Conservation (phyloP, 116 monocot genomes). For the Iris pallida region DNA sequence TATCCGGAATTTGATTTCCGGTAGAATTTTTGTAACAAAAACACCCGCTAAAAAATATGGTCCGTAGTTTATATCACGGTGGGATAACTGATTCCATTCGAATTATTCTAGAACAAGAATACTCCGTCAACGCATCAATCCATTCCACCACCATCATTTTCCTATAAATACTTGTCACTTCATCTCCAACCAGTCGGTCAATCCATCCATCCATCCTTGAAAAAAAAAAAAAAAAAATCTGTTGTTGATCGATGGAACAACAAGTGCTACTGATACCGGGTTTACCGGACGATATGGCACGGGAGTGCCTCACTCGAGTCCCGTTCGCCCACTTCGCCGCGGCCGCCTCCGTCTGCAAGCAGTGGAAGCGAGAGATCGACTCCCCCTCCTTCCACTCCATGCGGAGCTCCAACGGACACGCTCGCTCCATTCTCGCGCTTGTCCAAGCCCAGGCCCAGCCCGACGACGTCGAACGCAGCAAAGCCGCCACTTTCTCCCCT, state of each 20-base stretch:
- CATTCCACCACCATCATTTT: too few species aligned
- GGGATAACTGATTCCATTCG: too few species aligned
- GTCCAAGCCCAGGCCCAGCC: conserved; percentile 29
- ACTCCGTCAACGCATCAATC: too few species aligned
- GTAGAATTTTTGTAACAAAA: too few species aligned
- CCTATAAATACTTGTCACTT: too few species aligned
- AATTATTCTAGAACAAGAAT: too few species aligned
- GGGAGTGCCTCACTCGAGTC: conserved; percentile 63
- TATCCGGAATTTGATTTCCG: too few species aligned
- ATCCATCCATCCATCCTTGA: too few species aligned
- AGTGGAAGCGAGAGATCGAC: conserved; percentile 36
- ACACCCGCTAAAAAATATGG: too few species aligned
- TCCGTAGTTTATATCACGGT: too few species aligned
- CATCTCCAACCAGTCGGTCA: too few species aligned
- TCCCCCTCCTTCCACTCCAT: conserved; percentile 26
- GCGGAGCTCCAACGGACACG: conserved; percentile 23
- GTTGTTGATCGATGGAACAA: background rate
- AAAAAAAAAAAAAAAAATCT: too few species aligned
- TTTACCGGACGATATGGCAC: conserved; percentile 57
- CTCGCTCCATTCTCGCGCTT: conserved; percentile 54
- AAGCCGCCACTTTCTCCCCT: background rate
- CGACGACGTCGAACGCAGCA: background rate
- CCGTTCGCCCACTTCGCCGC: conserved; percentile 35
- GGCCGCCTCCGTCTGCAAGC: conserved; percentile 36
- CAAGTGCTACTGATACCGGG: conserved; percentile 51